A percentile compares a stretch with the other conserved stretches of the same genome.
These are phyloP conservation scores for Cenococcum geophilum DNA, from an alignment of 495 filamentous ascomycete species.

Conservation along the genomic window DNA sequence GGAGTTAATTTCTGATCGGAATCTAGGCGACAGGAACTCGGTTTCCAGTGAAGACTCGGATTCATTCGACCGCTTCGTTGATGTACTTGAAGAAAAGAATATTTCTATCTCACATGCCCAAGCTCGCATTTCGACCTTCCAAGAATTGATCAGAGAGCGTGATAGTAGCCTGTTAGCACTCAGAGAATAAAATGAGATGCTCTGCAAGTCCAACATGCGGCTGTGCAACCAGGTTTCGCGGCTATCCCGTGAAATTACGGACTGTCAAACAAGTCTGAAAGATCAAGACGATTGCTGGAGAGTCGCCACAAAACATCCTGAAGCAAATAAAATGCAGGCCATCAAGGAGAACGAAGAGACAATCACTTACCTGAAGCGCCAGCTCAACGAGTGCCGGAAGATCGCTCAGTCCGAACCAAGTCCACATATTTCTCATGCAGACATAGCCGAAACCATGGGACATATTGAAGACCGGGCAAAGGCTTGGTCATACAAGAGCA, in stretches of 20 bases:
- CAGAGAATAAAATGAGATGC: background rate
- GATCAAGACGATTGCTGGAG: conserved; percentile 4
- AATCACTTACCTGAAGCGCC: conserved; percentile 1
- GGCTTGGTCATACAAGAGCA: conserved; percentile 1
- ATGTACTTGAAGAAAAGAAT: background rate
- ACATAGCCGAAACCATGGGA: conserved; percentile 4
- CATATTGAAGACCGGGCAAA: conserved; percentile 5
- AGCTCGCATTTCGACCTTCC: conserved; percentile 3
- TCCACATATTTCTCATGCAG: conserved; percentile 1
- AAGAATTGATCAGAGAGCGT: conserved; percentile 4
- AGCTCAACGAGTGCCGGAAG: conserved; percentile 3
- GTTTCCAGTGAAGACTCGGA: background rate
- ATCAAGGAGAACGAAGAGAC: conserved; percentile 7
- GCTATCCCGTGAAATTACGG: conserved; percentile 3
- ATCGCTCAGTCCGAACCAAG: background rate
- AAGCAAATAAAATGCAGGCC: background rate
- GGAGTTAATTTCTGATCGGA: background rate
- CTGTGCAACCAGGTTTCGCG: conserved; percentile 1
- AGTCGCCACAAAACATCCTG: background rate
- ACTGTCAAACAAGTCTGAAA: conserved; percentile 4
- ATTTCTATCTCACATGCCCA: conserved; percentile 1
- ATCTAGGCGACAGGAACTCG: background rate
- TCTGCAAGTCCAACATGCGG: background rate
- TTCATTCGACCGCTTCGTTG: background rate
- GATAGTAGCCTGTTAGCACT: background rate